phyloP scores from a whole-genome alignment of 345 rosid species.

The Kernera saxatilis region DNA sequence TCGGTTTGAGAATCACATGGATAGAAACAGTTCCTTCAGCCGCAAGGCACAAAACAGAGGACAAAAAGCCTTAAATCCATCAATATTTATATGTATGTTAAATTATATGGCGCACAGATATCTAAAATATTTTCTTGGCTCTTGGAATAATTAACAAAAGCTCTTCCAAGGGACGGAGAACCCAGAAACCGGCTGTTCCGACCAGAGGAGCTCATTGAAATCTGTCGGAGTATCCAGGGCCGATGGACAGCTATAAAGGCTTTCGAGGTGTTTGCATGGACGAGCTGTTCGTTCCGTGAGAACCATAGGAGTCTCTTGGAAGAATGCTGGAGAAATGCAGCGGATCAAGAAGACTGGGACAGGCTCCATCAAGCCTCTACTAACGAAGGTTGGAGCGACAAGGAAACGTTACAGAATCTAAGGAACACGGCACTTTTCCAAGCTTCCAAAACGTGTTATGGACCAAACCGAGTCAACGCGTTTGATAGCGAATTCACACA shows the following conservation, averaged over 20 bases:
- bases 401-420: slow-evolving; percentile 63
- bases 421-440: slow-evolving; percentile 63
- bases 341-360: slow-evolving; percentile 77
- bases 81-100: no score
- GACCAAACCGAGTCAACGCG: slow-evolving; percentile 47
- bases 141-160: slow-evolving; percentile 64
- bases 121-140: no score
- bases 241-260: slow-evolving; percentile 51
- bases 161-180: slow-evolving; percentile 34
- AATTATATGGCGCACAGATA: no score
- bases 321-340: slow-evolving; percentile 89
- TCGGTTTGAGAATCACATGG: no score
- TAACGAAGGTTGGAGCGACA: slow-evolving; percentile 83
- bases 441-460: slow-evolving; percentile 71
- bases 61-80: no score
- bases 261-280: slow-evolving; percentile 88
- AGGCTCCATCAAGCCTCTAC: slow-evolving; percentile 51
- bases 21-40: no score
- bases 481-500: slow-evolving; percentile 59
- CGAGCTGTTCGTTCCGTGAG: slow-evolving; percentile 69
- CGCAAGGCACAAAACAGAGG: no score
- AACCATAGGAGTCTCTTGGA: slow-evolving; percentile 65
- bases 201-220: slow-evolving; percentile 69
- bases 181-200: slow-evolving; percentile 41
- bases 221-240: slow-evolving; percentile 53